Evolutionary conservation across 352 stramenopile species (phyloP).

Genomic region (Pythium folliculosum): DNA sequence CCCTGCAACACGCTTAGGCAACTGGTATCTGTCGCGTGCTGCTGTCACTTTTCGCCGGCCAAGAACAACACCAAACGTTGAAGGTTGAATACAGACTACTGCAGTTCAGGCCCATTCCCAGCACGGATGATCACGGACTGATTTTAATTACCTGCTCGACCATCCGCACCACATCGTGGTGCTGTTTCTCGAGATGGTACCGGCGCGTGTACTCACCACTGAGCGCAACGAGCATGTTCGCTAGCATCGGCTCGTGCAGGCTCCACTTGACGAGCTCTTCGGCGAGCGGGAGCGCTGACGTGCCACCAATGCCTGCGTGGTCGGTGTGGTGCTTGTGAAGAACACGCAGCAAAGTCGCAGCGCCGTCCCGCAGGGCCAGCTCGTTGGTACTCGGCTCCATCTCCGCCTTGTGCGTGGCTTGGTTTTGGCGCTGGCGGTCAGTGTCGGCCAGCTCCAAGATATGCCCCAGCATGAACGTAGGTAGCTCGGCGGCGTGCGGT

Average conservation of each 20-base stretch:
- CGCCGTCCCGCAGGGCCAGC: conserved; percentile 14
- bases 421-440: not conserved
- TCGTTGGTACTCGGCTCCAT: not conserved
- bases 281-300: conserved; percentile 1
- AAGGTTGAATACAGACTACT: no score
- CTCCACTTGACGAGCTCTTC: conserved; percentile 34
- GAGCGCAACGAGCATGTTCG: conserved; percentile 33
- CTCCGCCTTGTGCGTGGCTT: not conserved
- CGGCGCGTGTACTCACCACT: not conserved
- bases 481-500: not conserved
- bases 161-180: not conserved
- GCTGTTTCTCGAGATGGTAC: conserved; percentile 15
- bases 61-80: no score
- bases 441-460: conserved; percentile 8
- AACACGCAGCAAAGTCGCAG: conserved; percentile 1
- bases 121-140: not conserved
- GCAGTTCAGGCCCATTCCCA: no score
- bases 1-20: not conserved
- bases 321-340: not conserved
- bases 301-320: no score
- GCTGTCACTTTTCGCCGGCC: not conserved
- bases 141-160: not conserved
- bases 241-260: conserved; percentile 35
- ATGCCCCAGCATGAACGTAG: not conserved
- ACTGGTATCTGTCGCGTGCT: not conserved